Evolutionary conservation across 306 rosid genomes (phyloP).

Genomic region (Casuarina glauca): DNA sequence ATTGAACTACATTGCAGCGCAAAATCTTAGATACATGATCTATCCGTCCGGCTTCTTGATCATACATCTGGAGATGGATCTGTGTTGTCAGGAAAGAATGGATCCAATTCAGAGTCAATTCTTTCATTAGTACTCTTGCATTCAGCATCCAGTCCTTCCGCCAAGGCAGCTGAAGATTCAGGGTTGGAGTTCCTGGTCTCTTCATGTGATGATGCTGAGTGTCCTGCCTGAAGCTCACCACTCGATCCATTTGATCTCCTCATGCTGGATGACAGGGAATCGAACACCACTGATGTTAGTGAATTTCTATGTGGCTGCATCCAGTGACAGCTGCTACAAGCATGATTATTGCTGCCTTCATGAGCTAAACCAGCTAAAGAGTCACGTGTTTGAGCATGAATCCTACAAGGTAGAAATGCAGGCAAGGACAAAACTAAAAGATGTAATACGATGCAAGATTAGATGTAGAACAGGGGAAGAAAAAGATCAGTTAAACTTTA

Average conservation of each 20-base stretch:
- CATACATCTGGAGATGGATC: neutral
- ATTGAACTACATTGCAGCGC: neutral
- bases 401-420: neutral
- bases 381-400: neutral
- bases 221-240: neutral
- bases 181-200: neutral
- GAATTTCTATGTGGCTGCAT: slow-evolving; percentile 1
- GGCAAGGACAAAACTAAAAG: neutral
- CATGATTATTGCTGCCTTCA: neutral
- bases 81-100: neutral
- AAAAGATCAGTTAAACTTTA: neutral
- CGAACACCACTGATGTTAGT: neutral
- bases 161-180: neutral
- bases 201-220: neutral
- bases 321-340: neutral
- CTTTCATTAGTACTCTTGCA: neutral
- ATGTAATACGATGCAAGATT: neutral
- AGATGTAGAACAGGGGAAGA: neutral
- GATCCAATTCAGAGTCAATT: neutral
- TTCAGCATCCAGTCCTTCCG: neutral
- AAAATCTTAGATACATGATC: neutral
- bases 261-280: neutral
- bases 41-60: neutral
- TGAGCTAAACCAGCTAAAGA: neutral
- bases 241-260: slow-evolving; percentile 4